phyloP scores from a whole-genome alignment of 768 basidiomycete genomes.

The Tricholoma matsutake region DNA sequence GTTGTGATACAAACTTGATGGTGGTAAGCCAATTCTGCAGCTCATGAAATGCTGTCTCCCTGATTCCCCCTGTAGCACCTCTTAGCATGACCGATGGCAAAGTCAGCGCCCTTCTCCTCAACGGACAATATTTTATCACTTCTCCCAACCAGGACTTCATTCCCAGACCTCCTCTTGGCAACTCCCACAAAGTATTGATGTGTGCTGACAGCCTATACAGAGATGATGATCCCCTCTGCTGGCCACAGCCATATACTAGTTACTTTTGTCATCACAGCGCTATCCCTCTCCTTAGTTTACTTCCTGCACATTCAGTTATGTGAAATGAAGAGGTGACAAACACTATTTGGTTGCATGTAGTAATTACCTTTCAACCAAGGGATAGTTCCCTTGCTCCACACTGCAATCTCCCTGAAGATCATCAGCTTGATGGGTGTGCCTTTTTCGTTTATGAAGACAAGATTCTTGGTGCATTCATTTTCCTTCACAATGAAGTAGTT shows the following conservation, averaged over 20 bases:
- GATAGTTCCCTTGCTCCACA: too few species aligned
- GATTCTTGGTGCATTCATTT: too few species aligned
- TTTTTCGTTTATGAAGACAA: too few species aligned
- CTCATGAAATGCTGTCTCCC: not conserved
- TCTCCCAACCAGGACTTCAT: conserved; percentile 1
- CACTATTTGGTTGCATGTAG: too few species aligned
- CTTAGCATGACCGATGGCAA: not conserved
- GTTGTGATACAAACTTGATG: not conserved
- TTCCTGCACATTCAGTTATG: too few species aligned
- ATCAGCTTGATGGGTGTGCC: too few species aligned
- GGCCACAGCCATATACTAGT: not conserved
- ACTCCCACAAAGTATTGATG: not conserved
- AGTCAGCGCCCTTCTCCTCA: not conserved
- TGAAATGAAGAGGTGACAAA: too few species aligned
- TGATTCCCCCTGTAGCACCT: not conserved
- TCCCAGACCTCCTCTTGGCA: not conserved
- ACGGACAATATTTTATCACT: not conserved
- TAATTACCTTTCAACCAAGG: too few species aligned
- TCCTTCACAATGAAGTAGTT: too few species aligned
- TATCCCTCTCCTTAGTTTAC: not conserved
- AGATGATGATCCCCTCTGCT: too few species aligned
- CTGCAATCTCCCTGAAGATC: too few species aligned
- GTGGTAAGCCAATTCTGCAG: not conserved
- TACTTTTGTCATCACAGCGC: not conserved
- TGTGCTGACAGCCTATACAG: not conserved